Conservation (phyloP, 805 yeast genomes). For the Isabelozyma rhagii region DNA sequence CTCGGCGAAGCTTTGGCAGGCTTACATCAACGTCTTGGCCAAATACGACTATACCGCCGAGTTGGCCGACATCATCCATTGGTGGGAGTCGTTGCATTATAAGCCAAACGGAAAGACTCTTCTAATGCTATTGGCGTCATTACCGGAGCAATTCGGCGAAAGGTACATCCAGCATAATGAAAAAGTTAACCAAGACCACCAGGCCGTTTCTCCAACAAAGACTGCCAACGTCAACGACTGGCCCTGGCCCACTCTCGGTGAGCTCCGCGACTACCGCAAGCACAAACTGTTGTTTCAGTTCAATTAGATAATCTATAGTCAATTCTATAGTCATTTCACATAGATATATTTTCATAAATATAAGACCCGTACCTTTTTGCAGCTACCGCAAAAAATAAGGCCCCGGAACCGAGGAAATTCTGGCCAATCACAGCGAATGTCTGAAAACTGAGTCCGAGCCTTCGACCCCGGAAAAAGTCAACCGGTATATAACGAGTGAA, state of each 20-base stretch:
- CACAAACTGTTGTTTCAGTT: neutral
- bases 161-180: slow-evolving; percentile 36
- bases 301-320: too few relatives aligned
- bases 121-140: slow-evolving; percentile 32
- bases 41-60: slow-evolving; percentile 47
- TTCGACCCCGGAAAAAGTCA: neutral
- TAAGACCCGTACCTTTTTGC: neutral
- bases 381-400: too few relatives aligned
- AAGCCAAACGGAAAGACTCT: slow-evolving; percentile 41
- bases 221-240: neutral
- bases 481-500: neutral
- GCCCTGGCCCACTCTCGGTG: slow-evolving; percentile 6
- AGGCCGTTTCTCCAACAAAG: neutral
- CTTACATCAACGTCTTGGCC: slow-evolving; percentile 51
- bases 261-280: neutral
- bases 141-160: slow-evolving; percentile 35
- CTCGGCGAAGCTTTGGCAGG: slow-evolving; percentile 44
- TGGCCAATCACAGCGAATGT: slow-evolving; percentile 1
- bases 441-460: neutral
- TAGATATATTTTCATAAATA: neutral
- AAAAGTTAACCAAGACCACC: slow-evolving; percentile 16
- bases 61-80: slow-evolving; percentile 46
- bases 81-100: slow-evolving; percentile 51
- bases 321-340: neutral
- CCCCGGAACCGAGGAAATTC: neutral